These are phyloP conservation scores for Aristolochia fimbriata DNA, from an alignment of 164 flowering plant genomes.

Conservation along the genomic window DNA sequence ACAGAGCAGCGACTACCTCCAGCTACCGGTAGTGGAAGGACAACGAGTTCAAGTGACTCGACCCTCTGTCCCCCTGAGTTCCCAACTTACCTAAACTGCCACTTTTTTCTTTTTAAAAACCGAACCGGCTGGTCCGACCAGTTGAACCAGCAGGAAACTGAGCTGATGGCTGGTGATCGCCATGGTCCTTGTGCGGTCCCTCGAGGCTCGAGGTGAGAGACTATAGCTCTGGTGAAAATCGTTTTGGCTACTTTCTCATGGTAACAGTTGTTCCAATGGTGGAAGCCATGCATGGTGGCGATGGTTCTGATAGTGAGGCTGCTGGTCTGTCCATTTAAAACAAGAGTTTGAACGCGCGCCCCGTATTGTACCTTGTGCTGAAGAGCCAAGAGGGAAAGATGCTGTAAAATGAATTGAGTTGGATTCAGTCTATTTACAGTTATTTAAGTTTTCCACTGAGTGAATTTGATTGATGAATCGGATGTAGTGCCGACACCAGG, in stretches of 20 bases:
- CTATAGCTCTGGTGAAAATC: neutral
- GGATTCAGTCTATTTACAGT: neutral
- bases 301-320: constrained; percentile 60
- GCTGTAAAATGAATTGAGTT: neutral
- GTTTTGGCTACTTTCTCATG: neutral
- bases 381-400: neutral
- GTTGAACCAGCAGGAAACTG: constrained; percentile 61
- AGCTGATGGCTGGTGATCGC: constrained; percentile 78
- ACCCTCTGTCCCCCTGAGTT: too few relatives aligned
- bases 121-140: too few relatives aligned
- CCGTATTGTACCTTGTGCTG: neutral
- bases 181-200: constrained; percentile 95
- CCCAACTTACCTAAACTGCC: too few relatives aligned
- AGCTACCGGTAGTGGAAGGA: too few relatives aligned
- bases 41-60: too few relatives aligned
- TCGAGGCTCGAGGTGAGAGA: constrained; percentile 52
- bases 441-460: neutral
- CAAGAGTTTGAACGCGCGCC: neutral
- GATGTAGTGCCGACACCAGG: too few relatives aligned
- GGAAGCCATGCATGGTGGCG: constrained; percentile 91
- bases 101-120: too few relatives aligned
- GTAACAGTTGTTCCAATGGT: constrained; percentile 96
- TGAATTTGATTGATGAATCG: neutral
- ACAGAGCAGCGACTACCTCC: too few relatives aligned
- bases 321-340: constrained; percentile 11